These are phyloP conservation scores for Xylaria sp. DNA, from an alignment of 2,329 filamentous ascomycete species.

Conservation along the genomic window DNA sequence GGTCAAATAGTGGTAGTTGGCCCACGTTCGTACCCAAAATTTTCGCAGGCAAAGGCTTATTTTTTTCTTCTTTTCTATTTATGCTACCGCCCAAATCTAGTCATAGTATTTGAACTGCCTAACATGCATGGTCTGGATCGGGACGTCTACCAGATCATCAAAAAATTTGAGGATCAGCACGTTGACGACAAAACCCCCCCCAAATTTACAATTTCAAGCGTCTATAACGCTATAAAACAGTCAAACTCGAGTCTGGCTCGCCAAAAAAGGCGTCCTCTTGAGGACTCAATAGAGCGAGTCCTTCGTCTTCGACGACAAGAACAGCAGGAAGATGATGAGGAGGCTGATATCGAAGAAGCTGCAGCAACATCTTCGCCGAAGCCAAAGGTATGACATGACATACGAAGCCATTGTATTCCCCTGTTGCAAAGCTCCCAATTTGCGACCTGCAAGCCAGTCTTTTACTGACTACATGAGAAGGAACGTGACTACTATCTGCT, in stretches of 20 bases:
- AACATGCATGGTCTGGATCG: constrained; percentile 48
- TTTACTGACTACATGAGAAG: constrained; percentile 34
- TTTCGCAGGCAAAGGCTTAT: too few species aligned
- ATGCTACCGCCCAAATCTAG: too few species aligned
- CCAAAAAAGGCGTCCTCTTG: constrained; percentile 81
- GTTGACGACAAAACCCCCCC: constrained; percentile 65
- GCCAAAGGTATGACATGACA: constrained; percentile 40
- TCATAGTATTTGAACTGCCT: too few species aligned
- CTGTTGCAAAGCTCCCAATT: background rate
- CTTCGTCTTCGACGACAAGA: constrained; percentile 78
- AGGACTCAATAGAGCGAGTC: constrained; percentile 87
- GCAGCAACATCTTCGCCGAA: constrained; percentile 43
- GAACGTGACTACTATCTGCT: constrained; percentile 51
- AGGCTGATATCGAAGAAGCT: constrained; percentile 46
- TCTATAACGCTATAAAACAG: constrained; percentile 83
- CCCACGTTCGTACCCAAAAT: too few species aligned
- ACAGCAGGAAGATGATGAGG: constrained; percentile 60
- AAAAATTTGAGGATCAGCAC: constrained; percentile 77
- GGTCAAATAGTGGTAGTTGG: too few species aligned
- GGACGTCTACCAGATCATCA: constrained; percentile 82
- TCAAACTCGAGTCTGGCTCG: constrained; percentile 90
- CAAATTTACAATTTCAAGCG: constrained; percentile 66
- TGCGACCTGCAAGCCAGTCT: background rate
- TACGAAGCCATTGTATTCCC: background rate
- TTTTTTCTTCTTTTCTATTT: too few species aligned